These are phyloP conservation scores for Podaxis pistillaris DNA, from an alignment of 768 basidiomycete genomes.

Conservation along the genomic window DNA sequence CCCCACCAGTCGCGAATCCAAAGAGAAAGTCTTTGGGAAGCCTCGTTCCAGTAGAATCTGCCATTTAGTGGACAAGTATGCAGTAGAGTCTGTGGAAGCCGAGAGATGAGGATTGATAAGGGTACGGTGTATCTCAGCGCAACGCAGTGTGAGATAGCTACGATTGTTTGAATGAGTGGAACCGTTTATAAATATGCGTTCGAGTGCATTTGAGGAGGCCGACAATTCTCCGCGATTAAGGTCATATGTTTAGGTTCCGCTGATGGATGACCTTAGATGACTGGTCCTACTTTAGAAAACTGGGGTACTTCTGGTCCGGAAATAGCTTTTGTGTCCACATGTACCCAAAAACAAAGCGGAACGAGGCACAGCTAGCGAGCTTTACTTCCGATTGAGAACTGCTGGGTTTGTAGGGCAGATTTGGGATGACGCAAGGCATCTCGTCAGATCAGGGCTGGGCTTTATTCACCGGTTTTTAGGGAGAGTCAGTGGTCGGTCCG, in stretches of 20 bases:
- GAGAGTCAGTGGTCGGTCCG: neutral
- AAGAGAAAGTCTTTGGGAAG: slow-evolving; percentile 34
- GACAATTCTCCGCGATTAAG: neutral
- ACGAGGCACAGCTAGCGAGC: neutral
- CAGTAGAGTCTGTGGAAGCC: neutral
- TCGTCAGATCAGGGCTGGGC: too few relatives aligned
- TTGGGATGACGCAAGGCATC: too few relatives aligned
- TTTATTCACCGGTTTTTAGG: too few relatives aligned
- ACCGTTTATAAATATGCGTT: neutral
- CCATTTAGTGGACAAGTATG: neutral
- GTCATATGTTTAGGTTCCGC: neutral
- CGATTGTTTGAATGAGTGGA: neutral
- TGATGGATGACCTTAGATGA: neutral
- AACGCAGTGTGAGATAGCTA: neutral
- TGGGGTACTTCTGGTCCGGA: neutral
- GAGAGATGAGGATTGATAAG: neutral
- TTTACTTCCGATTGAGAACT: neutral
- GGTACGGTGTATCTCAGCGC: neutral
- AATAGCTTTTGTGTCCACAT: neutral
- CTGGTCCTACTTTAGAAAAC: neutral
- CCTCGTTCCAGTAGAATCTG: neutral
- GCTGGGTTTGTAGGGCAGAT: neutral
- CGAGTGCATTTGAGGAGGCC: neutral
- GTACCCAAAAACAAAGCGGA: neutral
- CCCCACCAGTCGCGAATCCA: slow-evolving; percentile 34